Conservation (phyloP, 2,329 filamentous ascomycete genomes). For the Aspergillus sp. region DNA sequence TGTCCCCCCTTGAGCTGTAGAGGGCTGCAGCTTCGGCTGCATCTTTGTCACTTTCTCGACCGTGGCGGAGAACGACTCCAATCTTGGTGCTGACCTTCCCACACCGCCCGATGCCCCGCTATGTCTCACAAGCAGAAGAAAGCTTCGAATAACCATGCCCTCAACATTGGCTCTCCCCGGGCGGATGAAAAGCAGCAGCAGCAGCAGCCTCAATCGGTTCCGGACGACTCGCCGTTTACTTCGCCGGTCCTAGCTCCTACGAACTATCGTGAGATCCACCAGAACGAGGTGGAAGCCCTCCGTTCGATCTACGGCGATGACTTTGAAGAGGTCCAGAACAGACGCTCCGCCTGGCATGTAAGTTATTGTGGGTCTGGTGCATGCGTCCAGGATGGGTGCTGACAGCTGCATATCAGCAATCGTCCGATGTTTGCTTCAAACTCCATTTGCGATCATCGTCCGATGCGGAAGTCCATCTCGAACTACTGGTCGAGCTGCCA, state of each 20-base stretch:
- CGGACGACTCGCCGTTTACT: conserved; percentile 23
- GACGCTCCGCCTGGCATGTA: conserved; percentile 76
- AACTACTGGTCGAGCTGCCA: conserved; percentile 71
- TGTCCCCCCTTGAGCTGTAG: conserved; percentile 26
- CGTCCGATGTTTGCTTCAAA: conserved; percentile 70
- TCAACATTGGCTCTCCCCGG: conserved; percentile 25
- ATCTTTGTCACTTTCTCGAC: conserved; percentile 25
- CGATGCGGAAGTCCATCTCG: conserved; percentile 62
- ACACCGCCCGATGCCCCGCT: conserved; percentile 29
- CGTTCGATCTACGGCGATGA: conserved; percentile 86
- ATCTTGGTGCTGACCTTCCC: conserved; percentile 19
- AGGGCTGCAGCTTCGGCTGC: conserved; percentile 39
- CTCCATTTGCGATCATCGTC: conserved; percentile 67
- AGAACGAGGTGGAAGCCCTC: conserved; percentile 78
- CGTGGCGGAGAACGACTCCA: conserved; percentile 21
- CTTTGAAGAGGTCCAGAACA: conserved; percentile 64
- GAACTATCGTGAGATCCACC: conserved; percentile 75
- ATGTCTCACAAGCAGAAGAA: conserved; percentile 42
- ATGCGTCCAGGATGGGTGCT: not conserved
- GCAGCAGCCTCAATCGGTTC: conserved; percentile 10
- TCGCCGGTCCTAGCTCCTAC: conserved; percentile 34
- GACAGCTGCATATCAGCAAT: conserved; percentile 48
- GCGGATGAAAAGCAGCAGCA: conserved; percentile 25
- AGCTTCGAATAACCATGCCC: conserved; percentile 25
- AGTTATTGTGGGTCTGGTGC: conserved; percentile 16